Evolutionary conservation across 1,139 yeast species (phyloP), one percentile per base, ranked within the genome.

Genomic region (Scheffersomyces cryptocercus): DNA sequence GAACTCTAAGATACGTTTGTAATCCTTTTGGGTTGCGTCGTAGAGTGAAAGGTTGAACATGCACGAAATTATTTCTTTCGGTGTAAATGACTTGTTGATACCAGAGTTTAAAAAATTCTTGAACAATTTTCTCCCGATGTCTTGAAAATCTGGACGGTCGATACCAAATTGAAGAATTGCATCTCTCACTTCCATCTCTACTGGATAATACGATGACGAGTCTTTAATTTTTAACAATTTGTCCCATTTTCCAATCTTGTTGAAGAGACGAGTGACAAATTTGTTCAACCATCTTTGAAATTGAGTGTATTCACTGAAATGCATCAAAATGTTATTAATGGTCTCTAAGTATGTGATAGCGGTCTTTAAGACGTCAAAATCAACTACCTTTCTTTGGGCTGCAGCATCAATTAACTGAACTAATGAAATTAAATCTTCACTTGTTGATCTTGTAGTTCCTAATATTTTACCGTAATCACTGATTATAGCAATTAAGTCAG

Each of bases 1-100:
- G 15, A 82, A 58, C 34, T 77, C 79, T 34, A 75, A 62, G 3
- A 82, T 62, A 51, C 77, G 81, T 57, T 83, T 83, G 69, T 82
- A 84, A 34, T 78, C 82, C 48, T 79, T 76, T 42, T 70, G 65
- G 28, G 60, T 65, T 4, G 73, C 70, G 20, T 65, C 58, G 38
- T 61, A 39, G 59, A 67, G 33, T 67, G 60, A 31, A 73, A 62
- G 53, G 43, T 65, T 68, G 51, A 70, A 65, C 30, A 67, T 56
- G 8, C 69, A 53, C 11, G 68, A 54, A 28, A 68, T 48, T 13
- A 84, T 47, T 48, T 76, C 79, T 41, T 64, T 65, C 2, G 88
- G 87, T 8, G 62, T 59, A 43, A 81, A 67, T 0, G 74, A 59
- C 28, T 68, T 58, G 31, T 69, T 62, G 28, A 81, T 77, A 3